Conservation (phyloP, 2,329 filamentous ascomycete genomes). For the Ophiostoma sp. region DNA sequence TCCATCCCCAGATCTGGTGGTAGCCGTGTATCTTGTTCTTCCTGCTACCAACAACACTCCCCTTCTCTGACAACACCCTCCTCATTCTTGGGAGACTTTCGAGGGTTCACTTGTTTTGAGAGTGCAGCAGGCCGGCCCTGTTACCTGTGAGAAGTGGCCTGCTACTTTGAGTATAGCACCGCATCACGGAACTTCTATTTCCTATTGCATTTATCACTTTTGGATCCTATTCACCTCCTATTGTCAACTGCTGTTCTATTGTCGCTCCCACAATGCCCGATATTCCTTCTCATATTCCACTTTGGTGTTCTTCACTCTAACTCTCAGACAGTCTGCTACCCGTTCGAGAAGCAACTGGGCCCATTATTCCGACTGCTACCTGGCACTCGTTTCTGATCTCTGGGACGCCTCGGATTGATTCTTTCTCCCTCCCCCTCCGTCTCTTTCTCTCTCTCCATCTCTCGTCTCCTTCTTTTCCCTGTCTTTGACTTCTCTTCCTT, state of each 20-base stretch:
- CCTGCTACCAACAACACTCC: conserved; percentile 1
- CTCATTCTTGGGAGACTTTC: not conserved
- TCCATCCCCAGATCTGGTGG: conserved; percentile 1
- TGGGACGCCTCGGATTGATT: not conserved
- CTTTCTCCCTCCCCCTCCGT: not conserved
- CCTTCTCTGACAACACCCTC: not conserved
- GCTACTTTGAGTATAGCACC: too few relatives aligned
- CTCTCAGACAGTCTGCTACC: not conserved
- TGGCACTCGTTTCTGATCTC: not conserved
- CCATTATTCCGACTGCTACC: conserved; percentile 2
- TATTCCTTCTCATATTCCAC: not conserved
- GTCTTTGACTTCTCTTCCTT: not conserved
- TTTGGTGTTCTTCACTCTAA: not conserved
- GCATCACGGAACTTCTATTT: too few relatives aligned
- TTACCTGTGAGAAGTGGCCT: too few relatives aligned
- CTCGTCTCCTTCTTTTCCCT: not conserved
- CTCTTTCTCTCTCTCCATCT: not conserved
- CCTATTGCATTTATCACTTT: too few relatives aligned
- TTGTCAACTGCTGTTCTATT: not conserved
- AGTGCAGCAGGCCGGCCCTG: not conserved
- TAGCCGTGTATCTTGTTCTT: not conserved
- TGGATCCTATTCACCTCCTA: not conserved
- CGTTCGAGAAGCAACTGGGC: not conserved
- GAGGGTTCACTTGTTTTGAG: not conserved
- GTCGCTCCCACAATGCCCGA: not conserved